A percentile compares a stretch with the other conserved stretches of the same genome.
Evolutionary conservation across 1,284 basidiomycete genomes (phyloP).

Genomic region (Malassezia vespertilionis): DNA sequence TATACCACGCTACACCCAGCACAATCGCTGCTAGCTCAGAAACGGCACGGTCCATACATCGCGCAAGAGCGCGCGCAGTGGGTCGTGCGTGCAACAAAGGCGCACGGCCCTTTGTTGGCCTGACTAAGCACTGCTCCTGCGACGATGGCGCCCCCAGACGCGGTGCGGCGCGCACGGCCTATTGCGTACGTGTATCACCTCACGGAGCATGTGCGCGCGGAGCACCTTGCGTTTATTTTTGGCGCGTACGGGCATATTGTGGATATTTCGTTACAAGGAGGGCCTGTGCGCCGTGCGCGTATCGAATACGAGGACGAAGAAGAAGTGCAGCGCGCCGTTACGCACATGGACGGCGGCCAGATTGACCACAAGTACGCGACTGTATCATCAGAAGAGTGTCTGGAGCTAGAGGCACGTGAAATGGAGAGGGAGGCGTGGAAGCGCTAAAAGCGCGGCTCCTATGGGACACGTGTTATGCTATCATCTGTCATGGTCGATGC

Average conservation of each 20-base stretch:
- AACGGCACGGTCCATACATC: too few relatives aligned
- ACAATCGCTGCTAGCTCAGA: background rate
- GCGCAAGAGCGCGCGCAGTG: background rate
- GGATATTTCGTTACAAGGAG: background rate
- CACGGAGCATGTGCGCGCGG: slow-evolving; percentile 17
- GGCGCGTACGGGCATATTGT: slow-evolving; percentile 21
- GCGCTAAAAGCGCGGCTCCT: too few relatives aligned
- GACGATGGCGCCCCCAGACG: background rate
- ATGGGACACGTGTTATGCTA: too few relatives aligned
- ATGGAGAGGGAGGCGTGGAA: too few relatives aligned
- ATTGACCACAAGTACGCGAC: too few relatives aligned
- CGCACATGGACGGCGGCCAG: slow-evolving; percentile 31
- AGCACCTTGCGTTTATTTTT: slow-evolving; percentile 27
- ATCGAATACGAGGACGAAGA: slow-evolving; percentile 16
- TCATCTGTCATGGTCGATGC: slow-evolving; percentile 16
- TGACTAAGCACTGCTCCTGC: background rate
- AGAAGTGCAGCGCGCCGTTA: slow-evolving; percentile 21
- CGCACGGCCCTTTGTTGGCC: too few relatives aligned
- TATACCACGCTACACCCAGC: background rate
- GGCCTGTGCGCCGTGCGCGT: background rate
- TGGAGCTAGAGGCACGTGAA: too few relatives aligned
- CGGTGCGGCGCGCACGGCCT: background rate
- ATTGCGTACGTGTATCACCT: slow-evolving; percentile 19
- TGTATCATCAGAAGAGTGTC: too few relatives aligned
- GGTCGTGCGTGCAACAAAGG: slow-evolving; percentile 1